Evolutionary conservation across 2,329 filamentous ascomycete genomes (phyloP).

Genomic region (Aspergillus sp.): DNA sequence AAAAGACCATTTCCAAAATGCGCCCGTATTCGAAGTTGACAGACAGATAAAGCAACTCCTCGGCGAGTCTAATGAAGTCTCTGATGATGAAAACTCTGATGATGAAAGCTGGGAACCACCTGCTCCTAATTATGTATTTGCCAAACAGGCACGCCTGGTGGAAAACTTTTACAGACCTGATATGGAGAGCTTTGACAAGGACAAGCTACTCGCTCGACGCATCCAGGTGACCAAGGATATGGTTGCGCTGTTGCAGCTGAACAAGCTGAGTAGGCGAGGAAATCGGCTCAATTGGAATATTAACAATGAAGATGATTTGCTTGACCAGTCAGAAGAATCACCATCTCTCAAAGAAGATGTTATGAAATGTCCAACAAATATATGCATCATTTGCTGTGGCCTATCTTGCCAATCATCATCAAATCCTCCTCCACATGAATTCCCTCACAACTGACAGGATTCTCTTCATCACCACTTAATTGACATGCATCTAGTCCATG

Average conservation of each 20-base stretch:
- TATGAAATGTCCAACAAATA: constrained; percentile 14
- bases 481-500: constrained; percentile 13
- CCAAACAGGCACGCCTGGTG: constrained; percentile 14
- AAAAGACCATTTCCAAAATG: constrained; percentile 20
- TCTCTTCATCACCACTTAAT: constrained; percentile 19
- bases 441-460: constrained; percentile 14
- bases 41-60: constrained; percentile 20
- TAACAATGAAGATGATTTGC: constrained; percentile 5
- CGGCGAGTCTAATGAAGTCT: constrained; percentile 40
- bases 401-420: constrained; percentile 14
- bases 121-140: constrained; percentile 16
- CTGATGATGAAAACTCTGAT: constrained; percentile 62
- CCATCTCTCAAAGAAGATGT: constrained; percentile 7
- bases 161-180: constrained; percentile 21
- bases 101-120: constrained; percentile 63
- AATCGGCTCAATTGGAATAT: constrained; percentile 17
- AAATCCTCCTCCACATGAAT: constrained; percentile 18
- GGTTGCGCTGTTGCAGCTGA: constrained; percentile 17
- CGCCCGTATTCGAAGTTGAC: constrained; percentile 17
- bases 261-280: constrained; percentile 16
- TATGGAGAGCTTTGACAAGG: constrained; percentile 15
- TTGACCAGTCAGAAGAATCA: constrained; percentile 11
- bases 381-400: constrained; percentile 21
- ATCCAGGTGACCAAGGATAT: constrained; percentile 24
- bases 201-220: constrained; percentile 17